Conservation (phyloP, 2,329 filamentous ascomycete species). For the Ophiostoma sp. region DNA sequence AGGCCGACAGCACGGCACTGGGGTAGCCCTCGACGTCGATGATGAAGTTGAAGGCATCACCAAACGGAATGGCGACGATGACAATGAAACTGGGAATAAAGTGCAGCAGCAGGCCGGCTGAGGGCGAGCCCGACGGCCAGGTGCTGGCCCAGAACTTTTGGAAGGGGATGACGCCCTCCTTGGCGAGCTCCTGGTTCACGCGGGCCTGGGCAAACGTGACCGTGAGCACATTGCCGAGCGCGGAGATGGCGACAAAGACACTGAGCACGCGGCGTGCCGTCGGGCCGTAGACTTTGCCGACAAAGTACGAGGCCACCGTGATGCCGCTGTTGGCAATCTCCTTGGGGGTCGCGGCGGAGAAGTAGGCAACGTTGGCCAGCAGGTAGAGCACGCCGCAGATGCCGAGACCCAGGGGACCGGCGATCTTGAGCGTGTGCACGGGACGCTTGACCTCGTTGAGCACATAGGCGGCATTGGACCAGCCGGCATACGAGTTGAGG, state of each 20-base stretch:
- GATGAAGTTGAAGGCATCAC: conserved; percentile 59
- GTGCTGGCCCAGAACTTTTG: conserved; percentile 58
- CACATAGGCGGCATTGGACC: conserved; percentile 62
- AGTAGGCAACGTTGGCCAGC: conserved; percentile 61
- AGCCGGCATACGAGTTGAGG: conserved; percentile 54
- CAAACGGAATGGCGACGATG: conserved; percentile 28
- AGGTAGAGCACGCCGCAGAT: conserved; percentile 57
- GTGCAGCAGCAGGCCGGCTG: conserved; percentile 56
- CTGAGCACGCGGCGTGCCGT: conserved; percentile 53
- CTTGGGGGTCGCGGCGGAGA: conserved; percentile 54
- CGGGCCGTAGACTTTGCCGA: conserved; percentile 56
- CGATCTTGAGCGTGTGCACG: conserved; percentile 57
- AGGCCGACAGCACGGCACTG: conserved; percentile 51
- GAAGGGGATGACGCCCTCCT: conserved; percentile 59
- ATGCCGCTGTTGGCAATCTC: conserved; percentile 54
- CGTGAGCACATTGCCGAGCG: conserved; percentile 57
- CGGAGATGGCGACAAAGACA: conserved; percentile 55
- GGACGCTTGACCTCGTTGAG: conserved; percentile 62
- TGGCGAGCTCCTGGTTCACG: conserved; percentile 62
- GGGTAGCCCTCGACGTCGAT: conserved; percentile 40
- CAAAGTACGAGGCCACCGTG: conserved; percentile 57
- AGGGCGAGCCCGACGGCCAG: conserved; percentile 60
- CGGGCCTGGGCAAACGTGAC: conserved; percentile 63
- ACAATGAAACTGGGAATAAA: conserved; percentile 61
- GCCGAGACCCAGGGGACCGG: conserved; percentile 54